These are phyloP conservation scores for Lactifluus piperatus DNA, from an alignment of 768 basidiomycete species.

Conservation along the genomic window DNA sequence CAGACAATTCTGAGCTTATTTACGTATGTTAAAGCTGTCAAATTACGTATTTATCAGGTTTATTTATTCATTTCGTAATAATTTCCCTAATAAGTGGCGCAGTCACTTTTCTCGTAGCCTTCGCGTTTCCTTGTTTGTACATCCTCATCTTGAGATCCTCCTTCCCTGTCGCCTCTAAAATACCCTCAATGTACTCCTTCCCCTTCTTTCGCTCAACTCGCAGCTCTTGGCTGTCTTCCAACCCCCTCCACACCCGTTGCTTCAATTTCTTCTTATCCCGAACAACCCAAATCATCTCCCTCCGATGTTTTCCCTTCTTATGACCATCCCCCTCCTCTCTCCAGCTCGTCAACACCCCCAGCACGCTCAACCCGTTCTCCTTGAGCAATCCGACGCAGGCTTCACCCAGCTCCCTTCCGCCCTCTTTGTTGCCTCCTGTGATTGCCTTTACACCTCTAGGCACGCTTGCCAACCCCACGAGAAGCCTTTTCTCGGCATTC, in stretches of 20 bases:
- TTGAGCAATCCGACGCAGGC: constrained; percentile 51
- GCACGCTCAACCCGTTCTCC: constrained; percentile 52
- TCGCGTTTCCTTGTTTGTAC: constrained; percentile 14
- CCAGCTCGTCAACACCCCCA: constrained; percentile 79
- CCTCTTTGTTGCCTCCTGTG: constrained; percentile 35
- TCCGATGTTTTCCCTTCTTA: constrained; percentile 46
- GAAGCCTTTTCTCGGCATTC: constrained; percentile 34
- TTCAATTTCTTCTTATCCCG: constrained; percentile 36
- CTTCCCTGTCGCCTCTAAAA: constrained; percentile 26
- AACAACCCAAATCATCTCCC: constrained; percentile 64
- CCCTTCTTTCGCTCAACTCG: constrained; percentile 36
- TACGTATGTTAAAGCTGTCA: constrained; percentile 1
- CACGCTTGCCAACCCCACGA: constrained; percentile 76
- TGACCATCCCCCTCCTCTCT: constrained; percentile 41
- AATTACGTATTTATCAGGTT: constrained; percentile 6
- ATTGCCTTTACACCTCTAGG: constrained; percentile 58
- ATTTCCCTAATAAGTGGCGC: constrained; percentile 12
- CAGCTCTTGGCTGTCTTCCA: constrained; percentile 50
- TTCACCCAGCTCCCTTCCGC: constrained; percentile 30
- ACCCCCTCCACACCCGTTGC: constrained; percentile 43
- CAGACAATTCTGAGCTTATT: background rate
- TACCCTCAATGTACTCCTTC: constrained; percentile 21
- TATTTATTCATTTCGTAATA: background rate
- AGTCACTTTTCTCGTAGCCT: constrained; percentile 16
- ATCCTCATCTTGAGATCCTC: background rate